Percentiles rank a stretch among this genome's conserved stretches.
Conservation (phyloP, 148 eudicot genomes). For the Polygonum aviculare region DNA sequence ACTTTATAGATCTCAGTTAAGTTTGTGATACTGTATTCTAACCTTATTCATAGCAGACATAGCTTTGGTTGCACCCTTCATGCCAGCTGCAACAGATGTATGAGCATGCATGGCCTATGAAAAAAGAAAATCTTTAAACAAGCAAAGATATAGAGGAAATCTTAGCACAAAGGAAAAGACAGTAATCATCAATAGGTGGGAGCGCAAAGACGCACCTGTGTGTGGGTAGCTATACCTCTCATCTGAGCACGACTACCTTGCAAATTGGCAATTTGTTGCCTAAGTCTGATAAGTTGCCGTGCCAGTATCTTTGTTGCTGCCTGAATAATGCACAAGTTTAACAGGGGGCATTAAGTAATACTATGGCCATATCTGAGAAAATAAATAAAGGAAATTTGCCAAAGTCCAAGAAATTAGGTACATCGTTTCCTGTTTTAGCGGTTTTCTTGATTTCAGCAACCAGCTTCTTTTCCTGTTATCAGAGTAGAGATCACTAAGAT, state of each 20-base stretch:
- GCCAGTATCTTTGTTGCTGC: conserved; percentile 95
- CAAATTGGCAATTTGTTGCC: conserved; percentile 81
- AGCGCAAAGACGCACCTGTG: conserved; percentile 50
- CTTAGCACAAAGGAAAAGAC: neutral
- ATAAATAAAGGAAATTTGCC: neutral
- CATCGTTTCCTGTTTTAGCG: conserved; percentile 99
- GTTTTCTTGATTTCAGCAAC: conserved; percentile 96
- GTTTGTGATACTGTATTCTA: neutral
- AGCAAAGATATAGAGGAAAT: neutral
- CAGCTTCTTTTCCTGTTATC: conserved; percentile 79
- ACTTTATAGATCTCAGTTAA: neutral
- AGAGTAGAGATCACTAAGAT: neutral
- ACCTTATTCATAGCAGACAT: conserved; percentile 97
- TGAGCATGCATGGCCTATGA: conserved; percentile 90
- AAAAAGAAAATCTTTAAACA: neutral
- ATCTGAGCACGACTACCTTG: conserved; percentile 96
- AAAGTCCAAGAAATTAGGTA: conserved; percentile 10
- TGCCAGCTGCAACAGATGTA: conserved; percentile 83
- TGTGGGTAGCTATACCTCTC: conserved; percentile 94
- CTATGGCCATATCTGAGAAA: neutral
- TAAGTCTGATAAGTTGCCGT: conserved; percentile 77
- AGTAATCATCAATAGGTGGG: conserved; percentile 9
- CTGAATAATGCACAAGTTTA: conserved; percentile 28
- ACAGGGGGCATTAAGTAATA: neutral
- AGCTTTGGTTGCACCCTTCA: conserved; percentile 90